phyloP scores from a whole-genome alignment of 1,139 yeast species.

The Pichia sp. region DNA sequence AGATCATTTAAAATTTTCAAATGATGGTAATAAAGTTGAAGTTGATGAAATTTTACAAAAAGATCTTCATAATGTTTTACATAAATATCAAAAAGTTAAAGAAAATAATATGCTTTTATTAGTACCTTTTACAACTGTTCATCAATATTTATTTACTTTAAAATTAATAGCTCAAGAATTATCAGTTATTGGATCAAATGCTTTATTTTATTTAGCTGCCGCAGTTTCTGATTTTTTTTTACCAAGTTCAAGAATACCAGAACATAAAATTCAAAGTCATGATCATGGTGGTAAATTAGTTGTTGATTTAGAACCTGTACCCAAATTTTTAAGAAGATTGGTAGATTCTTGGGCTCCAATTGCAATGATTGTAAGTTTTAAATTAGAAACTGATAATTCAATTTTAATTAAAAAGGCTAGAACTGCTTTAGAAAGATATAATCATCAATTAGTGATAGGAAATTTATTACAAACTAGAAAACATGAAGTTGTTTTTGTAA shows the following conservation, averaged over 20 bases:
- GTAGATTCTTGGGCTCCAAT: slow-evolving; percentile 94
- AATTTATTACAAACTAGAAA: slow-evolving; percentile 86
- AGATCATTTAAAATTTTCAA: slow-evolving; percentile 62
- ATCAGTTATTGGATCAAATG: slow-evolving; percentile 45
- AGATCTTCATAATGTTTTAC: slow-evolving; percentile 57
- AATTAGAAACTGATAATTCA: slow-evolving; percentile 78
- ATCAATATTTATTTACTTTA: slow-evolving; percentile 84
- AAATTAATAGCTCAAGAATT: slow-evolving; percentile 59
- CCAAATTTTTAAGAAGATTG: slow-evolving; percentile 79
- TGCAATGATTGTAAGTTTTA: slow-evolving; percentile 92
- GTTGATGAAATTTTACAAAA: slow-evolving; percentile 57
- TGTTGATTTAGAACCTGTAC: slow-evolving; percentile 89
- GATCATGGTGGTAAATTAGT: slow-evolving; percentile 63
- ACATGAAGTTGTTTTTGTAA: slow-evolving; percentile 80
- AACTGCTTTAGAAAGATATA: slow-evolving; percentile 74
- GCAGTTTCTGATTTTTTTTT: slow-evolving; percentile 95
- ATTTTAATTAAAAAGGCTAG: slow-evolving; percentile 70
- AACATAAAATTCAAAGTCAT: slow-evolving; percentile 89
- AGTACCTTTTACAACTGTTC: slow-evolving; percentile 90
- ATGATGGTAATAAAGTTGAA: slow-evolving; percentile 42
- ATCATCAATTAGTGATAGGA: slow-evolving; percentile 92
- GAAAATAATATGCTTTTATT: slow-evolving; percentile 54
- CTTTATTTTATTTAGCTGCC: slow-evolving; percentile 86
- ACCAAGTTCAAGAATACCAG: slow-evolving; percentile 78
- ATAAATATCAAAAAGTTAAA: slow-evolving; percentile 58